Conservation (phyloP, 495 filamentous ascomycete species). For the Hypomontagnella submonticulosa region DNA sequence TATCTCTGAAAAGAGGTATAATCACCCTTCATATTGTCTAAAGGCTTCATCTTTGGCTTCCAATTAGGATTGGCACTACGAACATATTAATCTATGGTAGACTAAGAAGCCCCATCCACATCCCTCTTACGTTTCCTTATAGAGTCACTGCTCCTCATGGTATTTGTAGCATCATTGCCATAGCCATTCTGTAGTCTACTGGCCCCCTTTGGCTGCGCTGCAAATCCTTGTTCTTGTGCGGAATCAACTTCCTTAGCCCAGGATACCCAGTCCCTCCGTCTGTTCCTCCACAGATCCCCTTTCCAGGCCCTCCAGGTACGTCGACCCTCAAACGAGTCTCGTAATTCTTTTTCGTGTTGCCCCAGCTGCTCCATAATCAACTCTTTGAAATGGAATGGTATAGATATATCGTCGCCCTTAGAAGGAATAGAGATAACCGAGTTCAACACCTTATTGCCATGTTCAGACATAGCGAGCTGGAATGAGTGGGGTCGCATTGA, state of each 20-base stretch:
- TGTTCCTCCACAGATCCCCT: constrained; percentile 79
- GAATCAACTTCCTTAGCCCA: constrained; percentile 69
- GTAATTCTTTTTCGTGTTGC: constrained; percentile 68
- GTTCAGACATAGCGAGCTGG: constrained; percentile 73
- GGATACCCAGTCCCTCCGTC: constrained; percentile 74
- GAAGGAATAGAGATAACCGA: constrained; percentile 73
- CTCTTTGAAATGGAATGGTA: constrained; percentile 66
- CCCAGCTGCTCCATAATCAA: constrained; percentile 58
- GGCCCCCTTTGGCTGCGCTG: constrained; percentile 13
- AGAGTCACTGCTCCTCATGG: not conserved
- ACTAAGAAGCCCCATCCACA: constrained; percentile 2
- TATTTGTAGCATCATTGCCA: not conserved
- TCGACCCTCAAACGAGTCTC: constrained; percentile 79
- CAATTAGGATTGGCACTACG: not conserved
- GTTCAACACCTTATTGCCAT: constrained; percentile 84
- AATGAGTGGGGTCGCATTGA: constrained; percentile 65
- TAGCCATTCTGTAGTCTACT: constrained; percentile 13
- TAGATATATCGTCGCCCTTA: constrained; percentile 52
- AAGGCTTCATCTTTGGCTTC: not conserved
- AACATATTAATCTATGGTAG: not conserved
- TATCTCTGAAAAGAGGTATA: not conserved
- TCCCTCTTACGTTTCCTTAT: constrained; percentile 20
- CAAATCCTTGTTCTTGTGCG: constrained; percentile 7
- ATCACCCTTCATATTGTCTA: not conserved
- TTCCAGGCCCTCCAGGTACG: constrained; percentile 93